Percentiles rank a stretch among this genome's conserved stretches.
Conservation (phyloP, 2,329 filamentous ascomycete species). For the Myriosclerotinia scirpicola region DNA sequence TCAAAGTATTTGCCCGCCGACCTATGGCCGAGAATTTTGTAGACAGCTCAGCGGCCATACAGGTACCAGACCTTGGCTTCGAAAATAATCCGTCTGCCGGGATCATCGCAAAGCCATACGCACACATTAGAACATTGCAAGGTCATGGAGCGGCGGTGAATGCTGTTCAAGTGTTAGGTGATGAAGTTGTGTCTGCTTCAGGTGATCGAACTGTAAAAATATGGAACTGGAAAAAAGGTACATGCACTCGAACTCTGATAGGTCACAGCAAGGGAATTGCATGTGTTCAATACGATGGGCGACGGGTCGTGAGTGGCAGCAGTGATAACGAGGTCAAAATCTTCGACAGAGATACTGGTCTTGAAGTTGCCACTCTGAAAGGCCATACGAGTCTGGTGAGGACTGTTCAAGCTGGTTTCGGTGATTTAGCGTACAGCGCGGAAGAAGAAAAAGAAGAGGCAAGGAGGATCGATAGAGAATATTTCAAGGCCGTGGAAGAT, state of each 20-base stretch:
- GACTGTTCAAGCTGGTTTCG: constrained; percentile 93
- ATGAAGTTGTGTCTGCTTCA: constrained; percentile 90
- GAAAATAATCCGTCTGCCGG: constrained; percentile 48
- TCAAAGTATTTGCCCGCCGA: constrained; percentile 90
- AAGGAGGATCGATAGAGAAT: constrained; percentile 68
- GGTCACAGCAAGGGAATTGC: constrained; percentile 95
- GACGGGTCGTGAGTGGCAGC: constrained; percentile 90
- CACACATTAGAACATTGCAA: constrained; percentile 73
- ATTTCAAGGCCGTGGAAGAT: constrained; percentile 59
- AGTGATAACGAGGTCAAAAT: constrained; percentile 96
- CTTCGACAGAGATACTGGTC: constrained; percentile 80
- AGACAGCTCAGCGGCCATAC: constrained; percentile 54
- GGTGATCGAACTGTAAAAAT: constrained; percentile 92
- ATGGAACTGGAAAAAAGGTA: constrained; percentile 84
- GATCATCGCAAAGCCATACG: constrained; percentile 62
- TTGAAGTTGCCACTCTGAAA: constrained; percentile 84
- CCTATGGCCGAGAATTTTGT: constrained; percentile 60
- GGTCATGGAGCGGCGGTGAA: constrained; percentile 93
- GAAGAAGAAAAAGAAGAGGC: constrained; percentile 74
- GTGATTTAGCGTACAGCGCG: constrained; percentile 77
- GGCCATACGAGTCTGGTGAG: constrained; percentile 84
- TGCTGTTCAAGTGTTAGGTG: constrained; percentile 83
- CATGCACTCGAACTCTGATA: constrained; percentile 73
- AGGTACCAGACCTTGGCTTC: constrained; percentile 56
- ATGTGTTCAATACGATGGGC: constrained; percentile 93